Percentiles rank a stretch among this genome's conserved stretches.
Evolutionary conservation across 371 early-diverging fungal genomes (phyloP).

Genomic region (Mucor circinelloides): DNA sequence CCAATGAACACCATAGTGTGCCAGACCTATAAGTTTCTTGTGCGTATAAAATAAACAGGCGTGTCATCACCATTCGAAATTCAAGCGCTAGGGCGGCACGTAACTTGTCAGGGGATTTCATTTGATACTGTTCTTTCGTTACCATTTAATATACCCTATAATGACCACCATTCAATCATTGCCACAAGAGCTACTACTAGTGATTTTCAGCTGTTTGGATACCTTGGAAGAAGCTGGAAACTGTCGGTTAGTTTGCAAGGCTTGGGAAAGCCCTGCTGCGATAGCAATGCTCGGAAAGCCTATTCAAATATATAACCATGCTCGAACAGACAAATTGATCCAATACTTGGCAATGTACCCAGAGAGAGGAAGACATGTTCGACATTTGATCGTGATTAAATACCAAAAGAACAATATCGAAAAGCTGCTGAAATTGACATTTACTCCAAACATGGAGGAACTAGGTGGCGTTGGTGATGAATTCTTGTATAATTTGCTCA

Average conservation of each 20-base stretch:
- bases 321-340: not conserved
- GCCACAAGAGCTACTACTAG: no score
- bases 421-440: no score
- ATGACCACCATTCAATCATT: no score
- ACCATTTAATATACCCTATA: no score
- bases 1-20: not conserved
- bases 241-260: not conserved
- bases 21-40: not conserved
- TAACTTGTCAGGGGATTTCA: no score
- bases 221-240: no score
- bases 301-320: not conserved
- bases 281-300: not conserved
- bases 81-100: no score
- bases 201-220: no score
- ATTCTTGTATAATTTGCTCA: not conserved
- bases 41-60: no score
- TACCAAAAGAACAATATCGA: not conserved
- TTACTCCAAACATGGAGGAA: not conserved
- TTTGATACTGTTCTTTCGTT: no score
- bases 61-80: no score
- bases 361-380: not conserved
- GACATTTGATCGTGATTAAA: not conserved
- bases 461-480: no score
- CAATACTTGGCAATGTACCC: not conserved
- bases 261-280: not conserved